Base-by-base conservation (phyloP, 2,329 filamentous ascomycete species). In the Sclerotinia sclerotiorum region DNA sequence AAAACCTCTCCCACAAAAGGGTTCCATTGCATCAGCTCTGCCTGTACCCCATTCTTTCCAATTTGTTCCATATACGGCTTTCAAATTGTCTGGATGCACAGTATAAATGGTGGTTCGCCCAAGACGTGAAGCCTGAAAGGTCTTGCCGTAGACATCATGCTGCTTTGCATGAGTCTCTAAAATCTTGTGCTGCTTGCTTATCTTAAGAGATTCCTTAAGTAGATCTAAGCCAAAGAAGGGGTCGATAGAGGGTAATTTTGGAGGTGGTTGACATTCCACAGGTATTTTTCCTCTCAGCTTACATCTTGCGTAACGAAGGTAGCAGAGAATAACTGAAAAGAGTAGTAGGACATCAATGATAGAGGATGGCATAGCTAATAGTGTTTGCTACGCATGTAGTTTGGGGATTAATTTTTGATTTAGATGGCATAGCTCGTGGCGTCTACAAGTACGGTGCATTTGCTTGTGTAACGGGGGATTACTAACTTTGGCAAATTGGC, bases 1-100 rank as follows among this genome's bases (percentile, higher is more conserved):
- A 42, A 68, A 68, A 13, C 67, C 67, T 39, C 35, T 19, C 1
- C 65, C 65, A 11, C 65, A 67, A 11, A 67, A 67, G 6, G 49
- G 39, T 21, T 57, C 67, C 61, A 64, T 64, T 1, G 52, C 51
- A 7, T 51, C 29, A 13, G 39, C 21, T 51, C 66, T 65, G 2
- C 42, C 51, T 5, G 44, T 49, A n/a, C 60, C 60, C 60, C 58
- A 68, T 11, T 57, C 29, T 29, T 49, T 56, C 51, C 52, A 65
- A 13, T 29, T 3, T 17, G 51, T 42, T 6, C 60, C 52, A 57
- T 51, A 65, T 1, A 68, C 5, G 5, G 60, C 27, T 32, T 51
- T 51, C 8, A 68, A 2, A 35, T 65, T 68, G 1, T 68, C 60
- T n/a, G 66, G 42, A 49, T 68, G 42, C 10, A 24, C 39, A 7